Conservation (phyloP, 1,139 yeast genomes). For the Geotrichum bryndzae region DNA sequence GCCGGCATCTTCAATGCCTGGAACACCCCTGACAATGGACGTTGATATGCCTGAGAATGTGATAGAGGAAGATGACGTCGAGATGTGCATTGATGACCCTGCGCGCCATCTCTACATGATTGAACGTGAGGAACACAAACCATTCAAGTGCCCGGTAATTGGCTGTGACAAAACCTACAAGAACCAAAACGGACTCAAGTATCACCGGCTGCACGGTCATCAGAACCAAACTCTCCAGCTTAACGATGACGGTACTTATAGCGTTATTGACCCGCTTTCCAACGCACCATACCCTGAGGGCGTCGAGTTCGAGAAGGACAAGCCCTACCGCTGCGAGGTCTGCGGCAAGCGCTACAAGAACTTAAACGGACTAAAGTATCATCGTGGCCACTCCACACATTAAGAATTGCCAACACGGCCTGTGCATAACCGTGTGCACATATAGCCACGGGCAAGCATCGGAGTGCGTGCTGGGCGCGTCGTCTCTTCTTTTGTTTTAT, state of each 20-base stretch:
- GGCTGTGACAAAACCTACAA: slow-evolving; percentile 97
- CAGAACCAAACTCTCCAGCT: slow-evolving; percentile 88
- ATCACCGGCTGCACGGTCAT: slow-evolving; percentile 94
- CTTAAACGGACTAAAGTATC: slow-evolving; percentile 91
- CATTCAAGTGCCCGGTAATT: slow-evolving; percentile 94
- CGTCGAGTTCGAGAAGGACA: slow-evolving; percentile 86
- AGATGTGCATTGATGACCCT: slow-evolving; percentile 56
- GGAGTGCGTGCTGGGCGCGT: neutral
- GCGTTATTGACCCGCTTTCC: slow-evolving; percentile 88
- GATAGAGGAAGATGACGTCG: slow-evolving; percentile 8
- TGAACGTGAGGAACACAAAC: slow-evolving; percentile 89
- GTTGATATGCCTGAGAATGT: slow-evolving; percentile 1
- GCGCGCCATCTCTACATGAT: slow-evolving; percentile 88
- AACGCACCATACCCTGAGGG: slow-evolving; percentile 91
- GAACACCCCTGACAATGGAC: slow-evolving; percentile 24
- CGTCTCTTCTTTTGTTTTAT: neutral
- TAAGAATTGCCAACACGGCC: slow-evolving; percentile 31
- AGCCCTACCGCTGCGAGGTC: slow-evolving; percentile 96
- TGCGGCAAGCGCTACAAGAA: slow-evolving; percentile 97
- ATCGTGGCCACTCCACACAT: slow-evolving; percentile 96
- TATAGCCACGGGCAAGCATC: neutral
- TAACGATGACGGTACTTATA: slow-evolving; percentile 88
- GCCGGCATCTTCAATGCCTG: slow-evolving; percentile 30
- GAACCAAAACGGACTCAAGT: slow-evolving; percentile 94
- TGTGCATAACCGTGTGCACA: neutral